These are phyloP conservation scores for Coniochaeta pulveracea DNA, from an alignment of 2,329 filamentous ascomycete genomes.

Conservation along the genomic window DNA sequence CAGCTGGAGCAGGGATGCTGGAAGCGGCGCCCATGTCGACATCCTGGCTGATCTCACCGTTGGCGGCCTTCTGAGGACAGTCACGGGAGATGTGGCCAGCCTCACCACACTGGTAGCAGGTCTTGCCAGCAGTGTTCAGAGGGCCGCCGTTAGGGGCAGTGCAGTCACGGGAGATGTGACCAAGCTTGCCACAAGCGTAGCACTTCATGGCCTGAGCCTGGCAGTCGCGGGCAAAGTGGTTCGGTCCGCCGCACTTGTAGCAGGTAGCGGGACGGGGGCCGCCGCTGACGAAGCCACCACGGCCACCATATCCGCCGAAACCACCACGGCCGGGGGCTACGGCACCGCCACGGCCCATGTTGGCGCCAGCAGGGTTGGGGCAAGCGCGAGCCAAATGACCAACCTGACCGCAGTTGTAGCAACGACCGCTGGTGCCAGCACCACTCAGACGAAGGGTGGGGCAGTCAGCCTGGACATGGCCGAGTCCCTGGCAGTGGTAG, in stretches of 20 bases:
- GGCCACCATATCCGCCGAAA: conserved; percentile 45
- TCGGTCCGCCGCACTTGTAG: conserved; percentile 74
- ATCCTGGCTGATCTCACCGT: conserved; percentile 35
- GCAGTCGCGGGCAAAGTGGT: conserved; percentile 97
- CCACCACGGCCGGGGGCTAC: conserved; percentile 53
- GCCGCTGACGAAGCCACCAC: conserved; percentile 65
- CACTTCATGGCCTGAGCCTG: conserved; percentile 98
- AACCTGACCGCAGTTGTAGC: conserved; percentile 91
- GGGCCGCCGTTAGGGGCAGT: conserved; percentile 93
- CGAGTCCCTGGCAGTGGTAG: conserved; percentile 98
- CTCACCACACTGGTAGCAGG: conserved; percentile 95
- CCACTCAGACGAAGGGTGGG: conserved; percentile 88
- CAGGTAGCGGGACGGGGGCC: conserved; percentile 59
- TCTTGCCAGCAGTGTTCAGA: conserved; percentile 92
- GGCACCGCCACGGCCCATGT: conserved; percentile 54
- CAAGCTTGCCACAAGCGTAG: conserved; percentile 92
- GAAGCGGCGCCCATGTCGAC: conserved; percentile 30
- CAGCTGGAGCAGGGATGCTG: conserved; percentile 21
- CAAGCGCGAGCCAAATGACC: conserved; percentile 90
- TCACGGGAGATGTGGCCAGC: conserved; percentile 93
- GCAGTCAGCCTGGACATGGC: conserved; percentile 97
- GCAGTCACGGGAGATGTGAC: conserved; percentile 89
- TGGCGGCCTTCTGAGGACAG: conserved; percentile 63
- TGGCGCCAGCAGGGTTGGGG: conserved; percentile 57
- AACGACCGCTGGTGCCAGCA: conserved; percentile 70